Conservation (phyloP, 345 rosid species). For the Boechera divaricarpa region DNA sequence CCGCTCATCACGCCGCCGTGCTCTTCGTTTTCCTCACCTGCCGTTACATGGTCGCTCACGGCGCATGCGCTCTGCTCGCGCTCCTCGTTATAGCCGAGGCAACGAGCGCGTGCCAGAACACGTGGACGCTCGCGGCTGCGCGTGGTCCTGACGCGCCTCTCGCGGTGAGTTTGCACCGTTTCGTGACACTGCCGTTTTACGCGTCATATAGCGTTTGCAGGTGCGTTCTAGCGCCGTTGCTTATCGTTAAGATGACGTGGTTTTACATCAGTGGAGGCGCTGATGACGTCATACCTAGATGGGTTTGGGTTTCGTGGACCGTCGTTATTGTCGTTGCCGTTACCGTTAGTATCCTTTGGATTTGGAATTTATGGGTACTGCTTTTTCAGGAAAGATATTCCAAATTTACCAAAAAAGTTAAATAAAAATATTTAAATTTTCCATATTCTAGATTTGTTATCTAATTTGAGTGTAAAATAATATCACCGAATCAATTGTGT, state of each 20-base stretch:
- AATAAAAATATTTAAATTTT: not conserved
- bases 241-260: conserved; percentile 61
- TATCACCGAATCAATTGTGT: conserved; percentile 3
- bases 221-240: conserved; percentile 64
- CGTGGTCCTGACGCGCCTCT: conserved; percentile 53
- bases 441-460: conserved; percentile 4
- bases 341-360: conserved; percentile 77
- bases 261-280: conserved; percentile 62
- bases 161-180: conserved; percentile 56
- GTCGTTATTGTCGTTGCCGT: conserved; percentile 63
- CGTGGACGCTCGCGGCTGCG: conserved; percentile 70
- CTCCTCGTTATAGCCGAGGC: conserved; percentile 77
- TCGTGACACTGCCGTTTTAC: conserved; percentile 70
- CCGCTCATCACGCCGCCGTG: conserved; percentile 83
- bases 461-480: not conserved
- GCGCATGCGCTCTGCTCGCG: conserved; percentile 67
- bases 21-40: conserved; percentile 89
- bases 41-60: conserved; percentile 67
- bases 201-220: conserved; percentile 68
- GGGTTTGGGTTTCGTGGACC: conserved; percentile 93
- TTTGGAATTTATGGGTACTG: conserved; percentile 72
- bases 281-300: conserved; percentile 65
- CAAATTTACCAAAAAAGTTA: conserved; percentile 44
- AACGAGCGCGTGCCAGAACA: conserved; percentile 88
- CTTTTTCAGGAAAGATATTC: conserved; percentile 52